These are phyloP conservation scores for Coniochaeta sp. DNA, from an alignment of 2,329 filamentous ascomycete genomes.

Conservation along the genomic window DNA sequence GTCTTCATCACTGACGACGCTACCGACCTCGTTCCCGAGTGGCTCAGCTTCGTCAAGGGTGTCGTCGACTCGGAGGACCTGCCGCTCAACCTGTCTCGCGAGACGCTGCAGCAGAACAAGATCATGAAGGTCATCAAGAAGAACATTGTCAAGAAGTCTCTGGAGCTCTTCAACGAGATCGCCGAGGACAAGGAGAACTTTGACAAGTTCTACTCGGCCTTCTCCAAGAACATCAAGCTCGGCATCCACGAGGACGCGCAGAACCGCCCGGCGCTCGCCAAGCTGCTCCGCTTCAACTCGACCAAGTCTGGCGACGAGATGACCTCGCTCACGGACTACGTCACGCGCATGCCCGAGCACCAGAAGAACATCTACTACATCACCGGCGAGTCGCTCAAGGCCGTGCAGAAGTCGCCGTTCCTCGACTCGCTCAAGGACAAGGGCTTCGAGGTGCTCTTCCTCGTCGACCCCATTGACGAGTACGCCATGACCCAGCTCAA, in stretches of 20 bases:
- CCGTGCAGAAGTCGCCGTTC: constrained; percentile 97
- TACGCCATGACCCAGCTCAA: constrained; percentile 99
- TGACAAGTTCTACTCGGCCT: constrained; percentile 99
- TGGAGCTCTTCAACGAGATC: constrained; percentile 99
- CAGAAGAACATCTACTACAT: constrained; percentile 99
- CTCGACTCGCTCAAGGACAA: constrained; percentile 97
- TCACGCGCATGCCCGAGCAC: constrained; percentile 99
- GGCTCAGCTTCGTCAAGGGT: constrained; percentile 99
- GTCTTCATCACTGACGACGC: constrained; percentile 99
- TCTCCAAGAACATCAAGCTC: constrained; percentile 99
- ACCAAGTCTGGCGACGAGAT: constrained; percentile 97
- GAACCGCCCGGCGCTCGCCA: constrained; percentile 88
- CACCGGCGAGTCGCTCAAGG: constrained; percentile 98
- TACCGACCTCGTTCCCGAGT: constrained; percentile 98
- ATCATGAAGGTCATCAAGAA: constrained; percentile 99
- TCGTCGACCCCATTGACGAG: constrained; percentile 98
- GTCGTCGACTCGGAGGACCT: constrained; percentile 99
- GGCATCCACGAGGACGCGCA: constrained; percentile 99
- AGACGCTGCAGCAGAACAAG: constrained; percentile 99
- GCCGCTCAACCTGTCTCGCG: constrained; percentile 97
- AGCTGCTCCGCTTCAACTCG: constrained; percentile 97
- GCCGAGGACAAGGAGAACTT: constrained; percentile 99
- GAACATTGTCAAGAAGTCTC: constrained; percentile 99
- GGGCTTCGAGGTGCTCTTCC: constrained; percentile 99
- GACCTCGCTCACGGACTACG: constrained; percentile 93